phyloP scores from a whole-genome alignment of 1,139 yeast species.

The Eremothecium cymbalariae region DNA sequence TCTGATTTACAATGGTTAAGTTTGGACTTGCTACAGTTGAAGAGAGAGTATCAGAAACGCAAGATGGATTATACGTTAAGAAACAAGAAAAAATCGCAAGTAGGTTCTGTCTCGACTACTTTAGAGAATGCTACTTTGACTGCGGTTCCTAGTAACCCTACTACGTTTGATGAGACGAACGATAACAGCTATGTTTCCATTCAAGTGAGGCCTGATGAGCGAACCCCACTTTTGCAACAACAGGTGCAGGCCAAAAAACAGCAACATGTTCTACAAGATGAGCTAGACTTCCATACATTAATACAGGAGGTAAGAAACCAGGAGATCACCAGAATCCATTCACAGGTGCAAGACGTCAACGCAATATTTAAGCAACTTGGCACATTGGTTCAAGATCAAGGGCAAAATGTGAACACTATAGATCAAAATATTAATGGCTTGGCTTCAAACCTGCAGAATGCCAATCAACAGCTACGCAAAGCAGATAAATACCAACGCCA shows the following conservation, averaged over 20 bases:
- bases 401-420: constrained; percentile 71
- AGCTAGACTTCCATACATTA: constrained; percentile 62
- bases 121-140: constrained; percentile 27
- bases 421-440: constrained; percentile 67
- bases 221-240: constrained; percentile 35
- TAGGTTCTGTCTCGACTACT: constrained; percentile 5
- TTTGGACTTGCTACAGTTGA: constrained; percentile 34
- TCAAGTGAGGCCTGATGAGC: constrained; percentile 35
- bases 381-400: constrained; percentile 71
- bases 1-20: constrained; percentile 39
- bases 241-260: constrained; percentile 31
- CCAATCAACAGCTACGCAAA: constrained; percentile 57
- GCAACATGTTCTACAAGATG: constrained; percentile 47
- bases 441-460: constrained; percentile 61
- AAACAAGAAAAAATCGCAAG: constrained; percentile 10
- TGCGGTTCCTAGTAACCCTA: constrained; percentile 31
- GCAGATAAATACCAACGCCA: constrained; percentile 70
- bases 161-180: not conserved
- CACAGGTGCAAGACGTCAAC: constrained; percentile 77
- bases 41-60: constrained; percentile 35
- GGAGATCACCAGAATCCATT: constrained; percentile 63
- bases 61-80: constrained; percentile 30
- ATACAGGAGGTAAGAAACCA: constrained; percentile 65
- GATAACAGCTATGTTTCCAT: constrained; percentile 24
- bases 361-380: constrained; percentile 77